Evolutionary conservation across 352 stramenopile species (phyloP).

Genomic region (Globisporangium rhizosaccharum): DNA sequence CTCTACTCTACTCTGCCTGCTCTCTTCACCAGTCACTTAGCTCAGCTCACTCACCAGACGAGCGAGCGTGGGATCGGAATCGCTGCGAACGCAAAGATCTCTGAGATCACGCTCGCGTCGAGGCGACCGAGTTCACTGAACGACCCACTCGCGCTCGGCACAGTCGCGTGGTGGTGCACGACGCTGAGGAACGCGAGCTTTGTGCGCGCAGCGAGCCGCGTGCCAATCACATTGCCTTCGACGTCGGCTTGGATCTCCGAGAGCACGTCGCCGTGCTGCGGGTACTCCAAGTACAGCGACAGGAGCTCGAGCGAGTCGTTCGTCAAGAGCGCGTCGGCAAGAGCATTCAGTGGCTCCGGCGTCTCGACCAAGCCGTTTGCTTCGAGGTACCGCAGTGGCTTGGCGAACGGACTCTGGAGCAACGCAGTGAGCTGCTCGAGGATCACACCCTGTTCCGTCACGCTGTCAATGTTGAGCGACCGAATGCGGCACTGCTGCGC

Average conservation of each 20-base stretch:
- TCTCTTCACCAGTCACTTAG: no score
- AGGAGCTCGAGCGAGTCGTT: constrained; percentile 4
- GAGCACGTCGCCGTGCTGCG: constrained; percentile 1
- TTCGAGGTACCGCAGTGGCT: constrained; percentile 15
- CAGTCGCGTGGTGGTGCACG: constrained; percentile 5
- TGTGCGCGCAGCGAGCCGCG: constrained; percentile 8
- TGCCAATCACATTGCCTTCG: constrained; percentile 16
- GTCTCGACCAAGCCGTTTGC: neutral
- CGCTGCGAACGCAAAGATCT: constrained; percentile 12
- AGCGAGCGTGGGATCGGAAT: neutral
- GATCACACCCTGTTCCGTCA: constrained; percentile 7
- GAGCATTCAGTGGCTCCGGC: neutral
- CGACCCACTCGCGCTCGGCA: neutral
- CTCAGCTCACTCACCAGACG: neutral
- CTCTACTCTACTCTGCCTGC: no score
- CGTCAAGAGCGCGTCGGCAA: neutral
- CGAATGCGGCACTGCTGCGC: constrained; percentile 12
- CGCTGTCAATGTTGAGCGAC: constrained; percentile 16
- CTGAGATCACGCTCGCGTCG: neutral
- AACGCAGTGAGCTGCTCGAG: constrained; percentile 14
- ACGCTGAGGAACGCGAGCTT: constrained; percentile 28
- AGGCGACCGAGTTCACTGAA: neutral
- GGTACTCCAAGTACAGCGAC: constrained; percentile 4
- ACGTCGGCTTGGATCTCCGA: constrained; percentile 6
- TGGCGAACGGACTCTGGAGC: constrained; percentile 8